These are phyloP conservation scores for Ilex paraguariensis DNA, from an alignment of 305 asterid species.

Conservation along the genomic window DNA sequence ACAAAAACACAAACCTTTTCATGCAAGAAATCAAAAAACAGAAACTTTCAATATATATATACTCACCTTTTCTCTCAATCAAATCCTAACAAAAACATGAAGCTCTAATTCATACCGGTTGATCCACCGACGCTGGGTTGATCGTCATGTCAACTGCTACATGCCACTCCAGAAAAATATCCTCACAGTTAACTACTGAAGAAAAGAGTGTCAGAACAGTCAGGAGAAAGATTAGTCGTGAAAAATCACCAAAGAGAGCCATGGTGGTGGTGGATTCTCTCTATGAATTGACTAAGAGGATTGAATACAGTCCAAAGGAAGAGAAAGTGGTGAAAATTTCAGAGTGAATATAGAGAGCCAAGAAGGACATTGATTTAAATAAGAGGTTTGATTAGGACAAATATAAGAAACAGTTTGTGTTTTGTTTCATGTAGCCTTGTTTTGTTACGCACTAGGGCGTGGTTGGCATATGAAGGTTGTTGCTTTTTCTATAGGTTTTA, in stretches of 20 bases:
- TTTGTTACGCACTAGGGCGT: too few relatives aligned
- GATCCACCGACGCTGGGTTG: constrained; percentile 32
- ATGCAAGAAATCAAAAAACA: neutral
- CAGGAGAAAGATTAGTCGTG: neutral
- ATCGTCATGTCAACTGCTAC: constrained; percentile 32
- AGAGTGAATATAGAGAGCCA: neutral
- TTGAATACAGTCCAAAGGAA: neutral
- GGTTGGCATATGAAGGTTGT: too few relatives aligned
- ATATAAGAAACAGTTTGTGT: too few relatives aligned
- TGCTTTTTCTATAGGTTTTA: too few relatives aligned
- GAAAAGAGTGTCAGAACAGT: neutral
- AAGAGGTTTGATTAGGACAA: too few relatives aligned
- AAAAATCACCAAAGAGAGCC: neutral
- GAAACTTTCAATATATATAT: neutral
- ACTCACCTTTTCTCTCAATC: neutral
- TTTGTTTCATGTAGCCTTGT: too few relatives aligned
- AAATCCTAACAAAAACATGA: neutral
- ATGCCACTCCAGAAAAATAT: constrained; percentile 50
- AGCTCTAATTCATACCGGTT: constrained; percentile 32
- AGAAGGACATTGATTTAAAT: too few relatives aligned
- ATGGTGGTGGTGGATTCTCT: neutral
- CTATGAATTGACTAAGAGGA: neutral
- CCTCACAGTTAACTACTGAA: constrained; percentile 18
- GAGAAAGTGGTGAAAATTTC: neutral
- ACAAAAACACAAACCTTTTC: neutral